Conservation (phyloP, 2,329 filamentous ascomycete genomes). For the Escovopsis sp. region DNA sequence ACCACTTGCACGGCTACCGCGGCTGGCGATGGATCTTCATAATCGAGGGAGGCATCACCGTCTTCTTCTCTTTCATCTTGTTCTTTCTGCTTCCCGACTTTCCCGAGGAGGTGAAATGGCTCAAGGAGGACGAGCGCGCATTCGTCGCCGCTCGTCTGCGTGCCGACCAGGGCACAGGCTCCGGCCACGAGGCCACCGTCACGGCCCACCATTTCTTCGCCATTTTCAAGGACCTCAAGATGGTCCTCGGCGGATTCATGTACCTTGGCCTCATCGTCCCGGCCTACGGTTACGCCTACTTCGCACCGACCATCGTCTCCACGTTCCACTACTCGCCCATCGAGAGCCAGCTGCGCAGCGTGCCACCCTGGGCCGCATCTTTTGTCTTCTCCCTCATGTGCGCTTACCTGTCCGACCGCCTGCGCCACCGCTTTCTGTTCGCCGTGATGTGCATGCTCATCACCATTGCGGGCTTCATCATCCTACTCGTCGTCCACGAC, state of each 20-base stretch:
- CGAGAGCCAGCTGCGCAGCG: constrained; percentile 41
- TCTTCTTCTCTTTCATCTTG: constrained; percentile 44
- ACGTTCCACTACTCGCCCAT: constrained; percentile 48
- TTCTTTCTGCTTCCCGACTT: constrained; percentile 61
- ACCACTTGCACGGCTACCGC: constrained; percentile 48
- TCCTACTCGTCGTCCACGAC: constrained; percentile 58
- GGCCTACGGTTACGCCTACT: constrained; percentile 66
- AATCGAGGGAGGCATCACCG: constrained; percentile 53
- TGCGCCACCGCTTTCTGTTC: constrained; percentile 62
- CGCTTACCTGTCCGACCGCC: constrained; percentile 56
- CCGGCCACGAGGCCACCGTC: constrained; percentile 47
- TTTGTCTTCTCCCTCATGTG: constrained; percentile 68
- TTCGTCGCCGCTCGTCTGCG: constrained; percentile 53
- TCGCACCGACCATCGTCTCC: constrained; percentile 56
- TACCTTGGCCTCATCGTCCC: constrained; percentile 70
- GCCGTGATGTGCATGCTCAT: constrained; percentile 53
- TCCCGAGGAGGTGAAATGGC: constrained; percentile 60
- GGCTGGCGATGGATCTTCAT: constrained; percentile 82
- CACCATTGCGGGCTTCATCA: constrained; percentile 58
- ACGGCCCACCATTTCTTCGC: constrained; percentile 41
- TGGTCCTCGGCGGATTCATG: constrained; percentile 63
- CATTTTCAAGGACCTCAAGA: constrained; percentile 60
- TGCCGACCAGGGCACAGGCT: constrained; percentile 49
- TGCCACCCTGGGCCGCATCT: constrained; percentile 49
- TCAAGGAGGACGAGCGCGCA: constrained; percentile 51